Evolutionary conservation across 805 yeast species (phyloP).

Genomic region (Hanseniaspora valbyensis): DNA sequence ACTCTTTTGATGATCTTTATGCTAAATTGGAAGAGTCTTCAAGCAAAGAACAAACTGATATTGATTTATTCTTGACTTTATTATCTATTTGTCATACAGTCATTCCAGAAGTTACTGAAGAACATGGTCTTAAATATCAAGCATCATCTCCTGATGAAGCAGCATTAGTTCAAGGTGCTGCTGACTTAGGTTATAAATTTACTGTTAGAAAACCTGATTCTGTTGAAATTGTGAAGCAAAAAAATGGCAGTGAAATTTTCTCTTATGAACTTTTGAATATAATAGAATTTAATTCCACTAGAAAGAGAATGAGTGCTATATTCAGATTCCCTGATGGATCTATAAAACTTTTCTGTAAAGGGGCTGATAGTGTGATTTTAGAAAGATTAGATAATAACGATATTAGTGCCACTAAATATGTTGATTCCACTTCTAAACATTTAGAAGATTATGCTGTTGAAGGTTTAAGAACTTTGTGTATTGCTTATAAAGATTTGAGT

Average conservation of each 20-base stretch:
- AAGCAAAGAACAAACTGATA: constrained; percentile 36
- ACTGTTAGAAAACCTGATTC: constrained; percentile 74
- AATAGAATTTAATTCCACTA: constrained; percentile 93
- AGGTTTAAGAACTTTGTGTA: constrained; percentile 87
- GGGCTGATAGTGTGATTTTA: constrained; percentile 93
- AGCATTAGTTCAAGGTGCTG: constrained; percentile 94
- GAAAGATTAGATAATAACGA: constrained; percentile 57
- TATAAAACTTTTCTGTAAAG: constrained; percentile 81
- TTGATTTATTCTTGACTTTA: constrained; percentile 70
- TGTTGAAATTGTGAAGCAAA: constrained; percentile 50
- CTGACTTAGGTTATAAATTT: constrained; percentile 74
- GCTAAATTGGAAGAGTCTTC: constrained; percentile 36
- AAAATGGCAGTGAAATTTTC: constrained; percentile 38
- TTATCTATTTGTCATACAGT: constrained; percentile 95
- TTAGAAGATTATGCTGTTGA: constrained; percentile 94
- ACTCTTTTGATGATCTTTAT: constrained; percentile 55
- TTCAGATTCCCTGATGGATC: constrained; percentile 90
- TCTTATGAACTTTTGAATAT: constrained; percentile 74
- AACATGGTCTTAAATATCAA: constrained; percentile 80
- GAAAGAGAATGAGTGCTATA: constrained; percentile 95
- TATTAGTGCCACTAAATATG: constrained; percentile 51
- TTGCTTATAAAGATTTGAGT: constrained; percentile 72
- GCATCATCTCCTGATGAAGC: constrained; percentile 99
- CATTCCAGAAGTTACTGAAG: constrained; percentile 69
- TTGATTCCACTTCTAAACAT: constrained; percentile 71